These are phyloP conservation scores for Thecaphora frezii DNA, from an alignment of 1,284 basidiomycete genomes.

Conservation along the genomic window DNA sequence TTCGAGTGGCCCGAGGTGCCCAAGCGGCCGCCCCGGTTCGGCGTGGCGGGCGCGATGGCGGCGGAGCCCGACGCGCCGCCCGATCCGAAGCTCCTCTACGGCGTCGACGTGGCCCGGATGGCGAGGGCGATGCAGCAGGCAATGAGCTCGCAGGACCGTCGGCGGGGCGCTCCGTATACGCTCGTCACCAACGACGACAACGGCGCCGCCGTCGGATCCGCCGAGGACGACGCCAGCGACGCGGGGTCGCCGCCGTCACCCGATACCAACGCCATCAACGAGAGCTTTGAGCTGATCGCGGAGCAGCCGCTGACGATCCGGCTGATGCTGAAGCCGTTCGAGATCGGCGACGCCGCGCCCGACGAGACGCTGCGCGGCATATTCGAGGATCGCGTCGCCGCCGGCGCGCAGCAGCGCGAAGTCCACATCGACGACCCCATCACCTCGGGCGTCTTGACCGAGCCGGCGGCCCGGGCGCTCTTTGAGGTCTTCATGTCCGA, in stretches of 20 bases:
- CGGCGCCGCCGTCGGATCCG: constrained; percentile 8
- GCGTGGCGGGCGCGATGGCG: too few species aligned
- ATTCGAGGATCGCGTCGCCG: constrained; percentile 19
- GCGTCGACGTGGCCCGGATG: constrained; percentile 32
- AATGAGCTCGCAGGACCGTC: constrained; percentile 27
- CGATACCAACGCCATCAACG: constrained; percentile 33
- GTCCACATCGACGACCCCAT: constrained; percentile 27
- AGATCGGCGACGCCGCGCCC: constrained; percentile 19
- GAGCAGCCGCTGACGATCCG: constrained; percentile 34
- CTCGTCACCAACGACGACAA: constrained; percentile 35
- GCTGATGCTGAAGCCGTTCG: constrained; percentile 39
- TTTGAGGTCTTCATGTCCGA: constrained; percentile 32
- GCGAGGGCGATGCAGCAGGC: constrained; percentile 33
- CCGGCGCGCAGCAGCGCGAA: constrained; percentile 17
- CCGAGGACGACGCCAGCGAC: constrained; percentile 26
- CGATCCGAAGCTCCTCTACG: constrained; percentile 29
- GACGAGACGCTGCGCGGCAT: constrained; percentile 23
- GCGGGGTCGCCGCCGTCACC: constrained; percentile 14
- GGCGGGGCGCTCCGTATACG: constrained; percentile 31
- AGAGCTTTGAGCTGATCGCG: constrained; percentile 31
- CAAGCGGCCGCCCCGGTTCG: too few species aligned
- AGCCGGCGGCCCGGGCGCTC: constrained; percentile 27
- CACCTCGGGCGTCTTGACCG: constrained; percentile 25
- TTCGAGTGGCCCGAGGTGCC: too few species aligned
- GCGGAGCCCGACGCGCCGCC: neutral